Conservation (phyloP, 108 stramenopile species). For the Cyclotella cryptica region DNA sequence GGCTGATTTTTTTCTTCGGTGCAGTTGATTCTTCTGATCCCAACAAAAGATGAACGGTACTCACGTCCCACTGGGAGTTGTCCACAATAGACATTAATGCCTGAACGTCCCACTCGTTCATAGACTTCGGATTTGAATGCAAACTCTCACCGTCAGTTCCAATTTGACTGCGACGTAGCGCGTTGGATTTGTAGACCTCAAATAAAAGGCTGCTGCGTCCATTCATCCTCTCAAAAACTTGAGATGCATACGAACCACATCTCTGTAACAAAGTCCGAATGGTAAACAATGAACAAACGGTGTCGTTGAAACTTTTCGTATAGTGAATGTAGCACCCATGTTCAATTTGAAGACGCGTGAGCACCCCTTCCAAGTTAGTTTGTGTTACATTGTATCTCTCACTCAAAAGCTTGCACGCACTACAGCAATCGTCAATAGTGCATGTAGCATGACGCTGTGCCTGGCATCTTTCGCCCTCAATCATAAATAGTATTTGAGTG, state of each 20-base stretch:
- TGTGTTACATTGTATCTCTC: conserved; percentile 55
- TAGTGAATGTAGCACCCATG: conserved; percentile 60
- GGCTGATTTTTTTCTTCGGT: conserved; percentile 2
- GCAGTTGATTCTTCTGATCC: neutral
- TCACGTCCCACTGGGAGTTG: conserved; percentile 27
- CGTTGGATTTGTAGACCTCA: conserved; percentile 38
- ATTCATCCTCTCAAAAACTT: neutral
- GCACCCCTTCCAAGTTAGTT: conserved; percentile 46
- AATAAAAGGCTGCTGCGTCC: conserved; percentile 16
- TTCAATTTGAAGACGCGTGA: conserved; percentile 51
- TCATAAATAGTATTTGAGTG: conserved; percentile 57
- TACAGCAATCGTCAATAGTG: conserved; percentile 28
- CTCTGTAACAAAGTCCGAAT: conserved; percentile 39
- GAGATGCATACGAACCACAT: conserved; percentile 5
- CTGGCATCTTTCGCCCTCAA: conserved; percentile 62
- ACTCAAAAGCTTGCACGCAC: conserved; percentile 42
- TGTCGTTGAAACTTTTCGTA: conserved; percentile 59
- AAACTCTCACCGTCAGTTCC: neutral
- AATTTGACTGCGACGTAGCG: conserved; percentile 17
- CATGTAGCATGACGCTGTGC: conserved; percentile 42
- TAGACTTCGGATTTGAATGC: neutral
- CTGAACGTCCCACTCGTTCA: conserved; percentile 37
- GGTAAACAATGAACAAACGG: conserved; percentile 49
- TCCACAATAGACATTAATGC: conserved; percentile 11
- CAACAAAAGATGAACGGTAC: conserved; percentile 8